phyloP scores from a whole-genome alignment of 306 rosid genomes.

The Rosa persica region DNA sequence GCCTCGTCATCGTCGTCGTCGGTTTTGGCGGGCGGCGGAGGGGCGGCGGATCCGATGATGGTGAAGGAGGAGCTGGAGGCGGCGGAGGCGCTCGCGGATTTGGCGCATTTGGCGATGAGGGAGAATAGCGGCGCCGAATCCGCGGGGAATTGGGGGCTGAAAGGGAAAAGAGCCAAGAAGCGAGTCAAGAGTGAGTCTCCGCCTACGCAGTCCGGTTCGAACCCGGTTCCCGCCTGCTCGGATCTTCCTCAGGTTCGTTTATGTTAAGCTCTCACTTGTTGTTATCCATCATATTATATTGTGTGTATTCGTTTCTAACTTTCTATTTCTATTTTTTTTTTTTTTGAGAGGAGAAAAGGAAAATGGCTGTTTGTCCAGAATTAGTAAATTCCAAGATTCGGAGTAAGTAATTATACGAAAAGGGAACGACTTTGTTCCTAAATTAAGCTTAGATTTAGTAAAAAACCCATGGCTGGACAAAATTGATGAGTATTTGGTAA shows the following conservation, averaged over 20 bases:
- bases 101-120: slow-evolving; percentile 63
- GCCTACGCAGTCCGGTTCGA: slow-evolving; percentile 25
- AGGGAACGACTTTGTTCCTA: background rate
- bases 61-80: slow-evolving; percentile 80
- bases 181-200: slow-evolving; percentile 49
- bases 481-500: background rate
- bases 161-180: slow-evolving; percentile 39
- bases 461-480: background rate
- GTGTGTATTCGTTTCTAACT: background rate
- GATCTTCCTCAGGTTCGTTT: slow-evolving; percentile 51
- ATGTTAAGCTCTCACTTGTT: background rate
- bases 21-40: slow-evolving; percentile 9
- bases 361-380: slow-evolving; percentile 5
- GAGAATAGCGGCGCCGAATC: slow-evolving; percentile 31
- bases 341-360: background rate
- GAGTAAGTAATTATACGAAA: background rate
- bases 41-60: slow-evolving; percentile 49
- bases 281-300: background rate
- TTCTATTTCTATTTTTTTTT: background rate
- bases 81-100: slow-evolving; percentile 87
- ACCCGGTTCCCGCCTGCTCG: slow-evolving; percentile 22
- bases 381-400: background rate
- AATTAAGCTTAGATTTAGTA: background rate
- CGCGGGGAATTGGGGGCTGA: slow-evolving; percentile 35
- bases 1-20: slow-evolving; percentile 3